phyloP scores from a whole-genome alignment of 2,329 filamentous ascomycete genomes.

The Elsinoe australis region DNA sequence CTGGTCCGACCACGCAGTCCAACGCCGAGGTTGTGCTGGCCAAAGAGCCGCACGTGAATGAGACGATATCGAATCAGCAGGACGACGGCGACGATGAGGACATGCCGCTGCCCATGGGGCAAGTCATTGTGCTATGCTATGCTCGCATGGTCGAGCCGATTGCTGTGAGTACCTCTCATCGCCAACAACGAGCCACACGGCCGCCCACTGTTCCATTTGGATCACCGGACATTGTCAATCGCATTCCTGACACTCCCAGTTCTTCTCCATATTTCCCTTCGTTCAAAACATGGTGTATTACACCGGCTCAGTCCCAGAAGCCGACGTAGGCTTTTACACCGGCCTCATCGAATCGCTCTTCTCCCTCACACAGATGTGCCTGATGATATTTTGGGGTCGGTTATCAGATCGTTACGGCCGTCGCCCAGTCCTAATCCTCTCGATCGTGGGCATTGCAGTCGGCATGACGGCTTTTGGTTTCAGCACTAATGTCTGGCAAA shows the following conservation, averaged over 20 bases:
- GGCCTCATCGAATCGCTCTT: slow-evolving; percentile 67
- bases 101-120: slow-evolving; percentile 51
- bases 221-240: not conserved
- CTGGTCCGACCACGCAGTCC: not conserved
- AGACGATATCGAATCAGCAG: not conserved
- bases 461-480: slow-evolving; percentile 61
- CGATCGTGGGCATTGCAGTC: slow-evolving; percentile 55
- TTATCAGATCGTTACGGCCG: slow-evolving; percentile 61
- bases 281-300: slow-evolving; percentile 68
- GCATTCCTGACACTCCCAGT: slow-evolving; percentile 30
- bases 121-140: slow-evolving; percentile 67
- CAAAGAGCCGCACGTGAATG: not conserved
- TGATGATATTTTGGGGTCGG: slow-evolving; percentile 68
- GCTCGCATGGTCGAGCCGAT: slow-evolving; percentile 66
- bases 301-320: slow-evolving; percentile 52
- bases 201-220: too few relatives aligned
- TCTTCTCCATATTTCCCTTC: slow-evolving; percentile 76
- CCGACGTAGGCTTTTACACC: slow-evolving; percentile 72
- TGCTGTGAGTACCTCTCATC: slow-evolving; percentile 38
- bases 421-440: slow-evolving; percentile 63
- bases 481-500: slow-evolving; percentile 59
- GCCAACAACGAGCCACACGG: too few relatives aligned
- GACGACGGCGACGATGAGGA: slow-evolving; percentile 30
- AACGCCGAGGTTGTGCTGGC: slow-evolving; percentile 10
- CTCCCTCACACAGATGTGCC: slow-evolving; percentile 64